Conservation (phyloP, 2,329 filamentous ascomycete species). For the Xylaria sp. region DNA sequence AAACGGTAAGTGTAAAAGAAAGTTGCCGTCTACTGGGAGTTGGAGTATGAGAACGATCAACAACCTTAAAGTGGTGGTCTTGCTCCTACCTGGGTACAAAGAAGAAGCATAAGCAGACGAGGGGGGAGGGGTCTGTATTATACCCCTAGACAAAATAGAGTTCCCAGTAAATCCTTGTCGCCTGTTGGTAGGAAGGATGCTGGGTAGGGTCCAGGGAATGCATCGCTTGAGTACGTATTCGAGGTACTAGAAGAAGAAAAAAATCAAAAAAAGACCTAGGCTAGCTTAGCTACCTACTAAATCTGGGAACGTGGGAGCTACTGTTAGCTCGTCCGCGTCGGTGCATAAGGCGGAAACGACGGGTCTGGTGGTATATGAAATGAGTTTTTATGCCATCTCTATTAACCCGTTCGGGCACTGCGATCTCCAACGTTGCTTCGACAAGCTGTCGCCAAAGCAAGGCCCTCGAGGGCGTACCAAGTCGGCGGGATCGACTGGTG, state of each 20-base stretch:
- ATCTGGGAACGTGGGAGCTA: slow-evolving; percentile 10
- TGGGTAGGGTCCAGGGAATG: slow-evolving; percentile 1
- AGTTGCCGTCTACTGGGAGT: slow-evolving; percentile 10
- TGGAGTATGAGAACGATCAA: background rate
- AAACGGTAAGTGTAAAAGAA: slow-evolving; percentile 1
- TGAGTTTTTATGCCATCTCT: background rate
- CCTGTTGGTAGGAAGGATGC: slow-evolving; percentile 1
- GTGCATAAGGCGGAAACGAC: slow-evolving; percentile 24
- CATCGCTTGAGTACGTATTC: slow-evolving; percentile 16
- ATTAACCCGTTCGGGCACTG: slow-evolving; percentile 2
- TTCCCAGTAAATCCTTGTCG: slow-evolving; percentile 24
- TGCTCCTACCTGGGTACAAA: slow-evolving; percentile 14
- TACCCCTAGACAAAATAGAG: slow-evolving; percentile 16
- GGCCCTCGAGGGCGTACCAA: background rate
- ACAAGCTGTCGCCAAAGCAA: background rate
- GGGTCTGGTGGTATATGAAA: slow-evolving; percentile 3
- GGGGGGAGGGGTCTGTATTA: slow-evolving; percentile 33
- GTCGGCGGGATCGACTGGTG: slow-evolving; percentile 3
- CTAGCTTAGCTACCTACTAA: background rate
- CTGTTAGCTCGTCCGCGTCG: slow-evolving; percentile 18
- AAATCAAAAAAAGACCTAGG: background rate
- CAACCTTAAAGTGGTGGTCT: background rate
- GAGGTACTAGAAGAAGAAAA: background rate
- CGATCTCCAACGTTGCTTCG: background rate
- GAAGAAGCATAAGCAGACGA: slow-evolving; percentile 5